Percentiles rank a stretch among this genome's conserved stretches.
phyloP scores from a whole-genome alignment of 2,329 filamentous ascomycete genomes.

The Alternaria consortialis region DNA sequence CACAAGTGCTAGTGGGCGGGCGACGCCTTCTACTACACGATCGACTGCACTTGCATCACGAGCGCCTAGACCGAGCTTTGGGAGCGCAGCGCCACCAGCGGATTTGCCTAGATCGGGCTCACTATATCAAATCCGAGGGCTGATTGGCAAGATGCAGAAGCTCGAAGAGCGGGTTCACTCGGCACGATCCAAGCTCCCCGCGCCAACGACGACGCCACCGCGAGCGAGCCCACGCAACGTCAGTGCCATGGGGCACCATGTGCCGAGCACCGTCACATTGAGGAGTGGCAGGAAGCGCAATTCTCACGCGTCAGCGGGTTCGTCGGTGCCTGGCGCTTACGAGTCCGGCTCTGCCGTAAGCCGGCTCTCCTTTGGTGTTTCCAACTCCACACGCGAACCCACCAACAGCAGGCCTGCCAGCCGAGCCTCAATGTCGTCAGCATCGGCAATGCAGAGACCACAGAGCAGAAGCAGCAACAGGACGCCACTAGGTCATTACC shows the following conservation, averaged over 20 bases:
- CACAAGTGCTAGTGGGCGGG: conserved; percentile 47
- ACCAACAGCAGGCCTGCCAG: conserved; percentile 73
- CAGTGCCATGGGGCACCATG: conserved; percentile 57
- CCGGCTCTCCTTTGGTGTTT: conserved; percentile 61
- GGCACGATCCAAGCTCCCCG: conserved; percentile 89
- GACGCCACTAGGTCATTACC: conserved; percentile 69
- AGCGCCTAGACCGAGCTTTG: conserved; percentile 54
- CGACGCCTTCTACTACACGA: conserved; percentile 56
- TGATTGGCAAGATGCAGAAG: conserved; percentile 97
- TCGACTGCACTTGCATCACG: conserved; percentile 46
- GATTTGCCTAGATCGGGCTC: conserved; percentile 71
- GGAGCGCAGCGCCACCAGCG: conserved; percentile 60
- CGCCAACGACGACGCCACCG: conserved; percentile 79
- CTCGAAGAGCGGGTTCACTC: conserved; percentile 93
- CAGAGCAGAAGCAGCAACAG: conserved; percentile 72
- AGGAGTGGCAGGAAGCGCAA: conserved; percentile 75
- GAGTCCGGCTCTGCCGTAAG: conserved; percentile 49
- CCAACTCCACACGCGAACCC: conserved; percentile 38
- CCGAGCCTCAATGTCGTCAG: conserved; percentile 61
- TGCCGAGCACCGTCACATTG: conserved; percentile 66
- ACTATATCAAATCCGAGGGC: conserved; percentile 87
- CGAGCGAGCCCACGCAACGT: conserved; percentile 76
- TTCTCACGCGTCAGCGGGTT: conserved; percentile 60
- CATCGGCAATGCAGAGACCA: conserved; percentile 51
- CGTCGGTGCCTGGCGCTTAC: conserved; percentile 36